Percentiles rank a stretch among this genome's conserved stretches.
Evolutionary conservation across 2,329 filamentous ascomycete genomes (phyloP).

Genomic region (Phialocephala sp.): DNA sequence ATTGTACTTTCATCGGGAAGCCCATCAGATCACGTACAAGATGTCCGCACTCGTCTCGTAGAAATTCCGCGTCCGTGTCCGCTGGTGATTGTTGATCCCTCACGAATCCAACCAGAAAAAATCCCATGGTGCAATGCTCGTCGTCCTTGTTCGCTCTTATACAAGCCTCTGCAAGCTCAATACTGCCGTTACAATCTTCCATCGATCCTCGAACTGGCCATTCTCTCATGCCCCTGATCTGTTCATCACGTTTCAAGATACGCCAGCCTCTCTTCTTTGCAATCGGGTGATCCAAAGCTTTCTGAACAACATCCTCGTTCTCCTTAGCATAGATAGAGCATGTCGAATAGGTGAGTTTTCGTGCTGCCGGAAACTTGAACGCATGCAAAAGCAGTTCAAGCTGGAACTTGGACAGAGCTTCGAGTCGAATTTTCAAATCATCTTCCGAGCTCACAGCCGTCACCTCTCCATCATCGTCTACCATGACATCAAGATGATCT

Average conservation of each 20-base stretch:
- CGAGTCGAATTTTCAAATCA: conserved; percentile 68
- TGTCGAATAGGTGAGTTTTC: conserved; percentile 86
- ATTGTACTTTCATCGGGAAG: conserved; percentile 45
- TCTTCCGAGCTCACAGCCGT: conserved; percentile 58
- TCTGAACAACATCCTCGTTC: conserved; percentile 84
- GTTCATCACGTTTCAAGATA: conserved; percentile 72
- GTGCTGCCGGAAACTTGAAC: conserved; percentile 77
- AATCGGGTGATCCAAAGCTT: conserved; percentile 70
- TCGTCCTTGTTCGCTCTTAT: conserved; percentile 84
- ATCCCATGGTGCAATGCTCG: conserved; percentile 86
- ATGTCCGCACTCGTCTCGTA: conserved; percentile 59
- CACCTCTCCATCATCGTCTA: conserved; percentile 63
- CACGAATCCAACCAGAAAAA: conserved; percentile 91
- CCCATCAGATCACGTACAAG: conserved; percentile 52
- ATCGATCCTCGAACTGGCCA: conserved; percentile 71
- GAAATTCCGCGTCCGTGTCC: conserved; percentile 28
- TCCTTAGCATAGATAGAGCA: conserved; percentile 88
- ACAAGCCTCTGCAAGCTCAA: conserved; percentile 71
- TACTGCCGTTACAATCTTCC: conserved; percentile 55
- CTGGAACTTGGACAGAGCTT: conserved; percentile 81
- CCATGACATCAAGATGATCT: conserved; percentile 42
- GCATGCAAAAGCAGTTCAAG: conserved; percentile 82
- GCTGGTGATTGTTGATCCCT: conserved; percentile 45
- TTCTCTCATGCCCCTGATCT: conserved; percentile 74
- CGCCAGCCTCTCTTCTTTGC: conserved; percentile 76